Conservation (phyloP, 257 asterid species). For the Ophiorrhiza pumila region DNA sequence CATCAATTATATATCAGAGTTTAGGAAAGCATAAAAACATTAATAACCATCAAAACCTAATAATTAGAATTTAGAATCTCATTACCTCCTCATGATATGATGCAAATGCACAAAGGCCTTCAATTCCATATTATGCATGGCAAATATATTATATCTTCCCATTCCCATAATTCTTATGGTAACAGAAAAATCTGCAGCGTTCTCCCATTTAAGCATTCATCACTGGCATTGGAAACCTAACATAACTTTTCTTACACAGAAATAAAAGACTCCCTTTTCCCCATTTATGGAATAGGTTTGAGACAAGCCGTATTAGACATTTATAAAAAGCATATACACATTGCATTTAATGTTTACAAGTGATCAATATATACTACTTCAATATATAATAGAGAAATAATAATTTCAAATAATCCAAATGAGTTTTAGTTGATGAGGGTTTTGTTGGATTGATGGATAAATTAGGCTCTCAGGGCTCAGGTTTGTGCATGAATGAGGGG, state of each 20-base stretch:
- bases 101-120: not conserved
- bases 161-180: not conserved
- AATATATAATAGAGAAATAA: not conserved
- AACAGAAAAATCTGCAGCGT: too few species aligned
- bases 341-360: slow-evolving; percentile 18
- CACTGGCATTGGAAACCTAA: not conserved
- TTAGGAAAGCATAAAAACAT: not conserved
- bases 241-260: not conserved
- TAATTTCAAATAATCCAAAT: not conserved
- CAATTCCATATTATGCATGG: slow-evolving; percentile 6
- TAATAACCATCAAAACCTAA: not conserved
- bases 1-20: not conserved
- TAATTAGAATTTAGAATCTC: not conserved
- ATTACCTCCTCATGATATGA: not conserved
- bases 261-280: slow-evolving; percentile 5
- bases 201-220: not conserved
- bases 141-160: too few species aligned
- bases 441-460: not conserved
- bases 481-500: slow-evolving; percentile 24
- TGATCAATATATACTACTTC: slow-evolving; percentile 11
- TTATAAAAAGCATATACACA: too few species aligned
- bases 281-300: not conserved
- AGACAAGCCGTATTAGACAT: slow-evolving; percentile 1
- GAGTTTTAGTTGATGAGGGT: not conserved
- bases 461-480: slow-evolving; percentile 1